These are phyloP conservation scores for Phytophthora citrophthora DNA, from an alignment of 352 stramenopile genomes.

Conservation along the genomic window DNA sequence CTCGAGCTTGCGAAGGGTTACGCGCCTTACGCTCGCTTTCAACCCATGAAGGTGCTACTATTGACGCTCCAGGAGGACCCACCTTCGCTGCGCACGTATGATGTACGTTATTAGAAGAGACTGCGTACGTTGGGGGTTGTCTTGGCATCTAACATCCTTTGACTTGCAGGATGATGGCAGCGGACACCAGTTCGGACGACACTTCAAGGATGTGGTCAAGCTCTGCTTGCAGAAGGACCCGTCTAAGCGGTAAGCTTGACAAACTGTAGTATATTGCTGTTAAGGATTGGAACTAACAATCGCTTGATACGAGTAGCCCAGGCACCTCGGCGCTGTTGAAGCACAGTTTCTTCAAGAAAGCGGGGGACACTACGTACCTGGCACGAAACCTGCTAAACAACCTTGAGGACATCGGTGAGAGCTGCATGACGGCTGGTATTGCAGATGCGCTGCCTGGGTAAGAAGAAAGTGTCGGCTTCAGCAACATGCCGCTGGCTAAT, in stretches of 20 bases:
- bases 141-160: constrained; percentile 6
- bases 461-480: constrained; percentile 6
- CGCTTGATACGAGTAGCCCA: constrained; percentile 46
- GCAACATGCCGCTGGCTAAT: neutral
- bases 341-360: constrained; percentile 92
- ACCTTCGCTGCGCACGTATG: constrained; percentile 90
- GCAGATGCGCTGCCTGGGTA: constrained; percentile 84
- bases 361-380: constrained; percentile 70
- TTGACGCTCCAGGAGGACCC: constrained; percentile 97
- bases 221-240: constrained; percentile 90
- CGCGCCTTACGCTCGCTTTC: constrained; percentile 97
- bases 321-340: constrained; percentile 84
- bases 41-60: constrained; percentile 98
- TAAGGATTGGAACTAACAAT: neutral
- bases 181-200: constrained; percentile 80
- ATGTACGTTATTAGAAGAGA: constrained; percentile 47
- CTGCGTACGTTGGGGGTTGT: neutral
- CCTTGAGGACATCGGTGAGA: constrained; percentile 90
- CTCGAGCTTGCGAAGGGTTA: constrained; percentile 99
- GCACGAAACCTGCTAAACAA: constrained; percentile 71
- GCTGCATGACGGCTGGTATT: constrained; percentile 85
- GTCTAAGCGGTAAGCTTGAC: constrained; percentile 65
- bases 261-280: neutral
- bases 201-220: constrained; percentile 92
- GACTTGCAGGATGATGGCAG: constrained; percentile 75